Percentiles rank a stretch among this genome's conserved stretches.
Conservation (phyloP, 2,329 filamentous ascomycete genomes). For the Triangularia verruculosa region DNA sequence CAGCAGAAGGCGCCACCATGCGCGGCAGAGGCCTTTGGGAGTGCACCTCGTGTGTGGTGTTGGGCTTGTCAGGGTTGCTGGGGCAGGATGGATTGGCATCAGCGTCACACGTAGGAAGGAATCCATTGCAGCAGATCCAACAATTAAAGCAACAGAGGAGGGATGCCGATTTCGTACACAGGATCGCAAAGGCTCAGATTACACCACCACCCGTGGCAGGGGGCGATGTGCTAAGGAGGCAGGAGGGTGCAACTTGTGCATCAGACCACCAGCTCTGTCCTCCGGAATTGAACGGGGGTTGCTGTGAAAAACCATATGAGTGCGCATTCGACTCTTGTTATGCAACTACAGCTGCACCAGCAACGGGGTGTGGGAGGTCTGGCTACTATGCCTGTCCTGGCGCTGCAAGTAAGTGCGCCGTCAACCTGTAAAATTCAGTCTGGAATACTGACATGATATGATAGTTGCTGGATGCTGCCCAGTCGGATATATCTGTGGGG, state of each 20-base stretch:
- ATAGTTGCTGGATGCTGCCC: slow-evolving; percentile 38
- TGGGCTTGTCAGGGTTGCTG: slow-evolving; percentile 27
- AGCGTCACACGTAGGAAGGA: slow-evolving; percentile 26
- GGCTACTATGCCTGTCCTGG: slow-evolving; percentile 22
- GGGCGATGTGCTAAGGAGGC: slow-evolving; percentile 19
- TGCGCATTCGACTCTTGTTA: slow-evolving; percentile 27
- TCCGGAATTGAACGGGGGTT: slow-evolving; percentile 36
- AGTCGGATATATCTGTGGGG: slow-evolving; percentile 45
- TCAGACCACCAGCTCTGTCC: slow-evolving; percentile 36
- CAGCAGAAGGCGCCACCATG: slow-evolving; percentile 21
- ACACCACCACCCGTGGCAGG: slow-evolving; percentile 22
- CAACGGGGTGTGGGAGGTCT: slow-evolving; percentile 18
- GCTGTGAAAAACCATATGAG: slow-evolving; percentile 31
- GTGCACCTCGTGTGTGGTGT: slow-evolving; percentile 28
- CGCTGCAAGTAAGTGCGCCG: slow-evolving; percentile 19
- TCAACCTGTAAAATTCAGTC: neutral
- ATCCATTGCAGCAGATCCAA: neutral
- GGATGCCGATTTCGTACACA: slow-evolving; percentile 24
- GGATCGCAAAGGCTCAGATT: slow-evolving; percentile 28
- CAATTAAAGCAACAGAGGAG: slow-evolving; percentile 14
- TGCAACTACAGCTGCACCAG: slow-evolving; percentile 25
- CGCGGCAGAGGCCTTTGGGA: slow-evolving; percentile 25
- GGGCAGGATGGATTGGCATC: slow-evolving; percentile 23
- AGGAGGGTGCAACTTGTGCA: slow-evolving; percentile 24
- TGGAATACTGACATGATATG: neutral